phyloP scores from a whole-genome alignment of 1,284 basidiomycete genomes.

The Pyrrhoderma noxium region DNA sequence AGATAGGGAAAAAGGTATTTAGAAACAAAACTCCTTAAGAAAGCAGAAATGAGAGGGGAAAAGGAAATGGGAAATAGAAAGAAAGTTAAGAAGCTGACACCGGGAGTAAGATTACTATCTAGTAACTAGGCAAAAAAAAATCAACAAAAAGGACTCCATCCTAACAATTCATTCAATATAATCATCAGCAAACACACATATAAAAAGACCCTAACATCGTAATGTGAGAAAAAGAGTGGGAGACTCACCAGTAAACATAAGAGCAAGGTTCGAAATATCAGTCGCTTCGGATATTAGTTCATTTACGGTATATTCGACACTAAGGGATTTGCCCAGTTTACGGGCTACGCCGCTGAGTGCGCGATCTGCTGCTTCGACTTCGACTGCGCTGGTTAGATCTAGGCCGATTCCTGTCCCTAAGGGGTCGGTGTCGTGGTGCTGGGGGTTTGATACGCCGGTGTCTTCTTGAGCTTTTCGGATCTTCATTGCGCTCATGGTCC shows the following conservation, averaged over 20 bases:
- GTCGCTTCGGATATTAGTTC: slow-evolving; percentile 88
- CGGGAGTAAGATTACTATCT: not conserved
- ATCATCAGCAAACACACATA: no score
- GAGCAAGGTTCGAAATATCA: slow-evolving; percentile 68
- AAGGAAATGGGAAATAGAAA: not conserved
- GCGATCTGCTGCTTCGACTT: slow-evolving; percentile 84
- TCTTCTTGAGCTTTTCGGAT: slow-evolving; percentile 48
- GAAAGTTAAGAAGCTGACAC: no score
- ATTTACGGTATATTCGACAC: slow-evolving; percentile 91
- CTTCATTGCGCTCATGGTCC: slow-evolving; percentile 71
- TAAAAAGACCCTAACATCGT: no score
- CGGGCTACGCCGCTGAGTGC: slow-evolving; percentile 72
- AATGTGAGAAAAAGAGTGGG: not conserved
- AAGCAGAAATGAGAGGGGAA: not conserved
- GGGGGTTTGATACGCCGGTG: slow-evolving; percentile 1
- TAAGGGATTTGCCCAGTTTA: slow-evolving; percentile 81
- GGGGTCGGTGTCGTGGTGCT: slow-evolving; percentile 22
- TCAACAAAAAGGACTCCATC: slow-evolving; percentile 17
- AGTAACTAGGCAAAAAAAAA: not conserved
- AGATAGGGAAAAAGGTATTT: not conserved
- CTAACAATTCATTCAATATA: no score
- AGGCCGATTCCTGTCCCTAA: slow-evolving; percentile 41
- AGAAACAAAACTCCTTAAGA: not conserved
- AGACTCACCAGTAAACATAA: slow-evolving; percentile 66
- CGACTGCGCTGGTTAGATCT: slow-evolving; percentile 56